Percentiles rank a stretch among this genome's conserved stretches.
phyloP scores from a whole-genome alignment of 176 grass and related monocot species.

The Typha latifolia region DNA sequence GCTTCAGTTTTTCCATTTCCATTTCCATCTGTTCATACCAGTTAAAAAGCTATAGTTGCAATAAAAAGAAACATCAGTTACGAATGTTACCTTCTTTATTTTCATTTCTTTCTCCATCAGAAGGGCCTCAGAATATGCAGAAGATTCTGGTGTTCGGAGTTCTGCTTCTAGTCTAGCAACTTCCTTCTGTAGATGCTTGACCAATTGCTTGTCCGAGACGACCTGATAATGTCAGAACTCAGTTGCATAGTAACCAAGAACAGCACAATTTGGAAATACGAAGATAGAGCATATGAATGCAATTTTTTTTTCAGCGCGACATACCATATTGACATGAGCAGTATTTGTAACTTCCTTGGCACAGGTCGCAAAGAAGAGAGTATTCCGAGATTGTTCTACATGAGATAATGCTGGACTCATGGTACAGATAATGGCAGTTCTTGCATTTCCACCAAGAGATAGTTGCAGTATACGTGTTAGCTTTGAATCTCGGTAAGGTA shows the following conservation, averaged over 20 bases:
- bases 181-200: slow-evolving; percentile 81
- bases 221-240: slow-evolving; percentile 41
- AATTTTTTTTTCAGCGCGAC: not conserved
- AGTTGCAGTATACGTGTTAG: slow-evolving; percentile 89
- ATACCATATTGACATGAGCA: slow-evolving; percentile 95
- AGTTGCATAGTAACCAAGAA: not conserved
- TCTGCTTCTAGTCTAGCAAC: slow-evolving; percentile 88
- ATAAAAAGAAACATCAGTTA: slow-evolving; percentile 10
- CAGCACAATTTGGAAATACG: not conserved
- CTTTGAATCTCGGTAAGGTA: slow-evolving; percentile 93
- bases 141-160: slow-evolving; percentile 51
- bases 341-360: slow-evolving; percentile 93
- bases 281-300: too few relatives aligned
- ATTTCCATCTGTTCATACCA: slow-evolving; percentile 62
- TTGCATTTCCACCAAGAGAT: slow-evolving; percentile 93
- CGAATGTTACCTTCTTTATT: slow-evolving; percentile 61
- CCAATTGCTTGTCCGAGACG: slow-evolving; percentile 83
- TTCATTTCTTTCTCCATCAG: slow-evolving; percentile 69
- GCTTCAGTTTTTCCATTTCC: slow-evolving; percentile 71
- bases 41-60: slow-evolving; percentile 10
- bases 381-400: slow-evolving; percentile 89
- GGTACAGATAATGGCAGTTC: slow-evolving; percentile 93
- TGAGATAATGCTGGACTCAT: slow-evolving; percentile 87
- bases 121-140: slow-evolving; percentile 43
- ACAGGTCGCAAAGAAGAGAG: slow-evolving; percentile 84